phyloP scores from a whole-genome alignment of 768 basidiomycete species.

The Leccinum arenicola region DNA sequence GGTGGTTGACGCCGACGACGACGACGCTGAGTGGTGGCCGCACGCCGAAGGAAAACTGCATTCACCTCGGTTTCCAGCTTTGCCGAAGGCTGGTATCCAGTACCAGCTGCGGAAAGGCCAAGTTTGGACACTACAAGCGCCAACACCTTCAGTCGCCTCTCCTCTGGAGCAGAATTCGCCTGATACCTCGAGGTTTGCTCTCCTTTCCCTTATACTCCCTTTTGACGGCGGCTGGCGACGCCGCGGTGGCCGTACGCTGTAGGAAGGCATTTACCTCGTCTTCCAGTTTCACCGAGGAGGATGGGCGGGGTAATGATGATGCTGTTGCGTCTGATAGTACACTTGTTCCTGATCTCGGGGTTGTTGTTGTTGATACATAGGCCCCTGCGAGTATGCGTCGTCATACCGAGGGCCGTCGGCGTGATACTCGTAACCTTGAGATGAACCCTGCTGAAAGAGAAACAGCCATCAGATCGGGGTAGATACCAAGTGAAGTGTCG shows the following conservation, averaged over 20 bases:
- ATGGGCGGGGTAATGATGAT: slow-evolving; percentile 9
- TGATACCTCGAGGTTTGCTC: too few relatives aligned
- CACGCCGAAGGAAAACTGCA: neutral
- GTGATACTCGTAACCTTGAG: slow-evolving; percentile 12
- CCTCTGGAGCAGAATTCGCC: too few relatives aligned
- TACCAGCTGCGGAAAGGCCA: too few relatives aligned
- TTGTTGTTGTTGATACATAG: slow-evolving; percentile 9
- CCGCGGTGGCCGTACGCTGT: too few relatives aligned
- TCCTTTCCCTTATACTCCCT: neutral
- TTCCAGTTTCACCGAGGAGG: slow-evolving; percentile 2
- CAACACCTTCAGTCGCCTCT: too few relatives aligned
- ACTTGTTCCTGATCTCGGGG: slow-evolving; percentile 16
- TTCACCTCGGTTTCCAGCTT: slow-evolving; percentile 6
- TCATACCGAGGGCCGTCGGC: slow-evolving; percentile 15
- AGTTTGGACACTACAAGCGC: too few relatives aligned
- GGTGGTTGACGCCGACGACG: too few relatives aligned
- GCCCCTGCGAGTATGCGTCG: slow-evolving; percentile 13
- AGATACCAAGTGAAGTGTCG: slow-evolving; percentile 11
- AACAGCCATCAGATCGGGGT: slow-evolving; percentile 7
- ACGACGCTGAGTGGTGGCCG: too few relatives aligned
- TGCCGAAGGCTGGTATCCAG: neutral
- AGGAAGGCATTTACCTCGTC: slow-evolving; percentile 3
- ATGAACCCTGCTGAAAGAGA: slow-evolving; percentile 19
- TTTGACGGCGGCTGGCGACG: neutral
- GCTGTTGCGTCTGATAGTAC: slow-evolving; percentile 26